These are phyloP conservation scores for Phoma herbarum DNA, from an alignment of 2,329 filamentous ascomycete genomes.

Conservation along the genomic window DNA sequence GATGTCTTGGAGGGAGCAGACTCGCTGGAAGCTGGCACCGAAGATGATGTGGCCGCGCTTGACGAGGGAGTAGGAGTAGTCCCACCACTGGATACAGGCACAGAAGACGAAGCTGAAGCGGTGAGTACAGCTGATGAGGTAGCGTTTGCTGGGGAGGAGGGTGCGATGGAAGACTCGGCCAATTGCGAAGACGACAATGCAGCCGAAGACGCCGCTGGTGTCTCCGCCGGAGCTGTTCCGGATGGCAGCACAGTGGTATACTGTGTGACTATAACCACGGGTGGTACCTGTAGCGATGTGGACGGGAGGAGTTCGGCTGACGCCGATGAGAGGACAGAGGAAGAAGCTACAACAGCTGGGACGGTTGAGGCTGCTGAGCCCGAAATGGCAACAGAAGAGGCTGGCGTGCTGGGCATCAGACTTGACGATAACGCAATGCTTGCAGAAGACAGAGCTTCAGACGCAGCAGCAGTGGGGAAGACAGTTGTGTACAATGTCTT, in stretches of 20 bases:
- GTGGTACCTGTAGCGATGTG: constrained; percentile 31
- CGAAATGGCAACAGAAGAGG: not conserved
- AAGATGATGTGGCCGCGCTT: not conserved
- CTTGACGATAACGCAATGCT: constrained; percentile 7
- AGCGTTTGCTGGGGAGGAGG: constrained; percentile 6
- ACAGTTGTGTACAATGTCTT: constrained; percentile 44
- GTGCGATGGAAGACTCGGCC: not conserved
- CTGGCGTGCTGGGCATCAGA: not conserved
- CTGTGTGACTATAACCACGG: constrained; percentile 43
- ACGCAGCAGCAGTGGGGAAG: constrained; percentile 24
- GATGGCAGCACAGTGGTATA: constrained; percentile 37
- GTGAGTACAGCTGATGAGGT: constrained; percentile 2
- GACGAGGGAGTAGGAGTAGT: constrained; percentile 1
- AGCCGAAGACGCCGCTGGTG: constrained; percentile 2
- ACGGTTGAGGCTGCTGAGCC: constrained; percentile 14
- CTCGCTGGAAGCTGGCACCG: constrained; percentile 1
- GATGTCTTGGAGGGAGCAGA: constrained; percentile 1
- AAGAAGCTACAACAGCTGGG: constrained; percentile 5
- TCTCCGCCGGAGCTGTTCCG: constrained; percentile 10
- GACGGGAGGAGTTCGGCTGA: constrained; percentile 19
- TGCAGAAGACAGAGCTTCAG: constrained; percentile 11
- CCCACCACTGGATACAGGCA: not conserved
- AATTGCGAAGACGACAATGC: constrained; percentile 2
- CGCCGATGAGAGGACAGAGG: constrained; percentile 6
- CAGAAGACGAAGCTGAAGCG: not conserved